Evolutionary conservation across 495 filamentous ascomycete species (phyloP).

Genomic region (Trichocladium antarcticum): DNA sequence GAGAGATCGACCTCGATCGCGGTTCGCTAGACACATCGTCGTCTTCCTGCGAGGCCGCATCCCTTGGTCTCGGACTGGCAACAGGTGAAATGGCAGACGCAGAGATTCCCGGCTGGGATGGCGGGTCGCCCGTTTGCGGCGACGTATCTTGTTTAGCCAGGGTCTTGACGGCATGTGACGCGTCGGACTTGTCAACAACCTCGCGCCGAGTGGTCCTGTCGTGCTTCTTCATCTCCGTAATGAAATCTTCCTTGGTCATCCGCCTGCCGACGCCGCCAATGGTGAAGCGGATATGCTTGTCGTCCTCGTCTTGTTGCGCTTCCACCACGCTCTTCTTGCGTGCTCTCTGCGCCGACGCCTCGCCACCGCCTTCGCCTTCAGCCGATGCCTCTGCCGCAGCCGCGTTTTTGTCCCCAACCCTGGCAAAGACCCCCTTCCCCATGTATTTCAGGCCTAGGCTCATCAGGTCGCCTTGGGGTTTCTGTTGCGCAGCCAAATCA

Average conservation of each 20-base stretch:
- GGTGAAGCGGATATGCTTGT: conserved; percentile 78
- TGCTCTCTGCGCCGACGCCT: conserved; percentile 21
- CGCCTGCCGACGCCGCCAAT: conserved; percentile 58
- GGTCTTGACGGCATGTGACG: conserved; percentile 45
- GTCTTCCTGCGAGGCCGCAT: not conserved
- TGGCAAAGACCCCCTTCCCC: conserved; percentile 36
- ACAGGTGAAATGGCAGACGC: conserved; percentile 1
- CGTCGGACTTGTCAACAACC: conserved; percentile 56
- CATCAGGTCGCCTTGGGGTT: conserved; percentile 30
- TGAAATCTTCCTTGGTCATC: conserved; percentile 88
- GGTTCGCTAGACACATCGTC: conserved; percentile 5
- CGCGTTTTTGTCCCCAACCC: conserved; percentile 26
- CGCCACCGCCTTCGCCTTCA: conserved; percentile 37
- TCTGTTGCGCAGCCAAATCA: conserved; percentile 60
- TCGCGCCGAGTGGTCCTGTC: conserved; percentile 66
- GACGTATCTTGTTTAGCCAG: conserved; percentile 41
- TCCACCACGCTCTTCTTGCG: conserved; percentile 33
- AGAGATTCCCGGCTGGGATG: not conserved
- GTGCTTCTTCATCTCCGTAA: conserved; percentile 67
- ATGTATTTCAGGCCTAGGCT: conserved; percentile 37
- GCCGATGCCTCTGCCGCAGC: conserved; percentile 37
- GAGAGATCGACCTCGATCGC: conserved; percentile 10
- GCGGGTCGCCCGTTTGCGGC: conserved; percentile 13
- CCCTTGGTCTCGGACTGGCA: not conserved
- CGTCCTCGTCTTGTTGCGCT: conserved; percentile 52